Conservation (phyloP, 495 filamentous ascomycete genomes). For the Hapsidospora chrysogenum region DNA sequence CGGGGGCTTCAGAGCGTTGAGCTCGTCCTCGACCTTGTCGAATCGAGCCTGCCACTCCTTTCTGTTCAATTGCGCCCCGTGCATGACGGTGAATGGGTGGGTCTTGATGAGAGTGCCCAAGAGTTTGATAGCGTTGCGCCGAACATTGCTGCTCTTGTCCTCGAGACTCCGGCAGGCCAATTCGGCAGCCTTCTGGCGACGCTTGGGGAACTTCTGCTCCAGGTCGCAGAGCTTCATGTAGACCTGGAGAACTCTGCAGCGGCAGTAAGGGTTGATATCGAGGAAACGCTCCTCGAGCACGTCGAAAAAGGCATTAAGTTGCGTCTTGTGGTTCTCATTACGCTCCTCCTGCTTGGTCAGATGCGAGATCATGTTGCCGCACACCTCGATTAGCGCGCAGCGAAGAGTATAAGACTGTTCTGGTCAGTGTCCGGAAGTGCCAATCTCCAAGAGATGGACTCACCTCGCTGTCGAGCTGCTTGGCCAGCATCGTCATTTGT, state of each 20-base stretch:
- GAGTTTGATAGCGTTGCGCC: constrained; percentile 88
- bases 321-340: constrained; percentile 77
- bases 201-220: constrained; percentile 87
- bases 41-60: constrained; percentile 74
- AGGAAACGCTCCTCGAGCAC: constrained; percentile 91
- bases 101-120: constrained; percentile 75
- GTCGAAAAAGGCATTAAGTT: constrained; percentile 93
- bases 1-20: constrained; percentile 67
- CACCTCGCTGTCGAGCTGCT: constrained; percentile 89
- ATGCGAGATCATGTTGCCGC: constrained; percentile 86
- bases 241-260: constrained; percentile 82
- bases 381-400: constrained; percentile 92
- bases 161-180: constrained; percentile 76
- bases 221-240: constrained; percentile 83
- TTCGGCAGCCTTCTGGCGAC: constrained; percentile 70
- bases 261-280: constrained; percentile 93
- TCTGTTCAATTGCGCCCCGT: constrained; percentile 68
- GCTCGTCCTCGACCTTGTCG: constrained; percentile 62
- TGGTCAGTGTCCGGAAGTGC: constrained; percentile 4
- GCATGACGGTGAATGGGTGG: constrained; percentile 83
- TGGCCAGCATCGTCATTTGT: constrained; percentile 86
- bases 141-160: constrained; percentile 95
- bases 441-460: not conserved
- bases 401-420: constrained; percentile 79
- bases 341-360: constrained; percentile 82